These are phyloP conservation scores for Serendipita vermifera DNA, from an alignment of 768 basidiomycete genomes.

Conservation along the genomic window DNA sequence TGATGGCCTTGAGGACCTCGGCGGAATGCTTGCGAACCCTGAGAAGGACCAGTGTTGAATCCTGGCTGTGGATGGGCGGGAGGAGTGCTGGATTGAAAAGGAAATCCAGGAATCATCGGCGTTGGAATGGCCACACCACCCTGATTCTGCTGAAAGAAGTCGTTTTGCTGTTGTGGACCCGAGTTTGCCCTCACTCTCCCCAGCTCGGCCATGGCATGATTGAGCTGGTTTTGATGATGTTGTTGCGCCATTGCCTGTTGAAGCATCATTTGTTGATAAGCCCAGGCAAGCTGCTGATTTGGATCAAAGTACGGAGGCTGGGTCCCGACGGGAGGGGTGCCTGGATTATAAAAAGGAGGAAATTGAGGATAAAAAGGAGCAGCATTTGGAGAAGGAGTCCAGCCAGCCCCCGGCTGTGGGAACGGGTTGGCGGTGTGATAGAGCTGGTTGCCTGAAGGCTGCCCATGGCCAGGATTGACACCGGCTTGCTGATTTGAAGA, in stretches of 20 bases:
- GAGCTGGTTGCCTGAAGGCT: background rate
- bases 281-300: conserved; percentile 10
- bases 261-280: conserved; percentile 13
- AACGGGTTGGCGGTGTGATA: background rate
- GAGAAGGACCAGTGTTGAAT: background rate
- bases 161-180: background rate
- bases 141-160: background rate
- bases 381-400: conserved; percentile 12
- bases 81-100: conserved; percentile 37
- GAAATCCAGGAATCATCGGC: conserved; percentile 38
- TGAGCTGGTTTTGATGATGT: conserved; percentile 14
- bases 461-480: conserved; percentile 3
- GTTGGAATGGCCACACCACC: background rate
- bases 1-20: background rate
- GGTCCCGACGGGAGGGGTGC: conserved; percentile 2
- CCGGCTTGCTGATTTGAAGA: background rate
- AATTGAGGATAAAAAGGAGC: conserved; percentile 13
- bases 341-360: conserved; percentile 11
- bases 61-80: conserved; percentile 1
- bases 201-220: background rate
- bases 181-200: background rate
- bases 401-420: background rate
- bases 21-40: conserved; percentile 7
- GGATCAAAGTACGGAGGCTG: conserved; percentile 12
- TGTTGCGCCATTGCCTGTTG: conserved; percentile 12